Conservation (phyloP, 2,329 filamentous ascomycete genomes). For the Talaromyces sp. region DNA sequence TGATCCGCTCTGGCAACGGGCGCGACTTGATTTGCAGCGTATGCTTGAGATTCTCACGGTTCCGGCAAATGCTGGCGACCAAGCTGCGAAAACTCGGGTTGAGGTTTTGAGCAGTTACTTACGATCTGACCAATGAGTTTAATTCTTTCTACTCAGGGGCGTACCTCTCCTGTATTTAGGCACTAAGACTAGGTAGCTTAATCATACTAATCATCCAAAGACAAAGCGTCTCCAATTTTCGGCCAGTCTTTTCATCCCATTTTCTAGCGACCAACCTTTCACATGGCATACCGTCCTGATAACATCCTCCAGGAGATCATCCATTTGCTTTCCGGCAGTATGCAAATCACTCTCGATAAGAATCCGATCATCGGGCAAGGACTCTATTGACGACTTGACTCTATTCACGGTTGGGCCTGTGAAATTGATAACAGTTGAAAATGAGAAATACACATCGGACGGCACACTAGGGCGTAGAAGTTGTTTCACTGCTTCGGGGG, state of each 20-base stretch:
- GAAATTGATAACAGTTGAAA: slow-evolving; percentile 80
- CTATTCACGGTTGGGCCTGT: slow-evolving; percentile 49
- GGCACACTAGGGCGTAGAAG: slow-evolving; percentile 73
- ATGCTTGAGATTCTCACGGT: slow-evolving; percentile 15
- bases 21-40: slow-evolving; percentile 13
- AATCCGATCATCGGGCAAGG: slow-evolving; percentile 71
- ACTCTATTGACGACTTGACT: slow-evolving; percentile 63
- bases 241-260: slow-evolving; percentile 65
- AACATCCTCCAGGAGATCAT: slow-evolving; percentile 69
- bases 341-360: slow-evolving; percentile 90
- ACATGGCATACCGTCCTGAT: slow-evolving; percentile 70
- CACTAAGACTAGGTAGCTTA: not conserved
- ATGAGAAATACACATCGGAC: slow-evolving; percentile 77
- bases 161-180: not conserved
- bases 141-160: not conserved
- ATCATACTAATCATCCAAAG: slow-evolving; percentile 50
- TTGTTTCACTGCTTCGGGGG: slow-evolving; percentile 68
- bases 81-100: slow-evolving; percentile 14
- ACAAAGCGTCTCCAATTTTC: slow-evolving; percentile 76
- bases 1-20: slow-evolving; percentile 16
- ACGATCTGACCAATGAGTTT: not conserved
- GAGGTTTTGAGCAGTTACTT: slow-evolving; percentile 19
- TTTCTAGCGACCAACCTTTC: slow-evolving; percentile 71
- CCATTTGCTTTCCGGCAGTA: slow-evolving; percentile 75
- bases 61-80: slow-evolving; percentile 11